Base-by-base conservation (phyloP, 2,329 filamentous ascomycete species). In the Emergomyces africanus region DNA sequence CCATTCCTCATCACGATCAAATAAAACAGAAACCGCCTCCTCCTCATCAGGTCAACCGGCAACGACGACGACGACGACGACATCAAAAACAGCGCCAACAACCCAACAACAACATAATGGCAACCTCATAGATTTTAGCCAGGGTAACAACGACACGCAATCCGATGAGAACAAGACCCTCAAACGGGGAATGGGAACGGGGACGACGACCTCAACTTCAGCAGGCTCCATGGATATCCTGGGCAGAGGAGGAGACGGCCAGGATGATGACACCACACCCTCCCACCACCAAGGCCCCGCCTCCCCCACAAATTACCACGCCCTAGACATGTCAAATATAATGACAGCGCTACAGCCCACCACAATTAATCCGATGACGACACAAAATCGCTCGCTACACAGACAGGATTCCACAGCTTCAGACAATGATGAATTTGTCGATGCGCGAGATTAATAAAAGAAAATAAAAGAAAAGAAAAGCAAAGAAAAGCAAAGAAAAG, bases 381-480 rank as follows among this genome's bases (percentile, higher is more conserved):
- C 39, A 60, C 54, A 58, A 54, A 57, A 58, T 56, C 62, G 64
- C 44, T 54, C 64, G 9, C 62, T 75, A 51, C 68, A 71, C 60
- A 69, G 74, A 33, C 68, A 68, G 50, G 73, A 75, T 60, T 74
- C 74, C 0, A 64, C 67, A 57, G 74, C 73, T 14, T 69, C 69
- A 20, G 70, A 72, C 39, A 64, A 72, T 46, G 73, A 77, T 55
- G 65, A 72, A 46, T 77, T 77, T 63, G 74, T 78, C 49, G 75
- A 77, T 66, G 75, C 75, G 44, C 61, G 69, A 61, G 68, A 60
- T 39, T 65, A 61, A 54, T 6, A 25, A 39, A 39, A 14, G 10
- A 25, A 23, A n/a, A n/a, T 5, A 14, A 6, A 8, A 33, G 14
- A n/a, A n/a, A n/a, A n/a, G n/a, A n/a, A n/a, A n/a, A n/a, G n/a